Conservation (phyloP, 805 yeast species). For the Torulaspora franciscae region DNA sequence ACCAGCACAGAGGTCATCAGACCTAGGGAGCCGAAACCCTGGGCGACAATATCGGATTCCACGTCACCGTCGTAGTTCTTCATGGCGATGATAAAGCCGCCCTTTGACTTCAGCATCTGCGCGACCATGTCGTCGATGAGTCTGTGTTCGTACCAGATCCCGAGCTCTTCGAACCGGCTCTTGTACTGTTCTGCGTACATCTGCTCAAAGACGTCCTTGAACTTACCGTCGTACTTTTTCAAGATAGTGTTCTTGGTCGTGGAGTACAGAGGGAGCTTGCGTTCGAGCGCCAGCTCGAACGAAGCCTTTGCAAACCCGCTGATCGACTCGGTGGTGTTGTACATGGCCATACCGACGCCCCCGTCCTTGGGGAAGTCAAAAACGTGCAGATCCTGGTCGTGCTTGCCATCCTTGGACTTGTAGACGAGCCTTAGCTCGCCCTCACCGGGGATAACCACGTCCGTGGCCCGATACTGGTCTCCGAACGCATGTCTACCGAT, state of each 20-base stretch:
- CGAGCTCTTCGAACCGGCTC: slow-evolving; percentile 62
- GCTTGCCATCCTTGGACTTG: slow-evolving; percentile 49
- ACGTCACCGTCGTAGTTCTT: slow-evolving; percentile 98
- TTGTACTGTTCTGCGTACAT: slow-evolving; percentile 70
- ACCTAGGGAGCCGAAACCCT: slow-evolving; percentile 95
- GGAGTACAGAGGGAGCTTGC: slow-evolving; percentile 74
- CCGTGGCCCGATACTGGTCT: slow-evolving; percentile 94
- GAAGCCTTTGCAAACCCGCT: slow-evolving; percentile 89
- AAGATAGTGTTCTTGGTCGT: slow-evolving; percentile 93
- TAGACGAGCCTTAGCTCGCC: slow-evolving; percentile 76
- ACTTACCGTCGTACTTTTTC: slow-evolving; percentile 90
- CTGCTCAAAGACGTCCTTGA: slow-evolving; percentile 87
- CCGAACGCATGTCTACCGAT: slow-evolving; percentile 98
- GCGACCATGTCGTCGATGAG: slow-evolving; percentile 98
- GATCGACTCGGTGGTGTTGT: slow-evolving; percentile 90
- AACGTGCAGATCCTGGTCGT: slow-evolving; percentile 35
- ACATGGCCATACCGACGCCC: slow-evolving; percentile 84
- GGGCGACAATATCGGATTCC: slow-evolving; percentile 94
- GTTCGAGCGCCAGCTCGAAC: slow-evolving; percentile 77
- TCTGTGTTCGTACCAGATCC: slow-evolving; percentile 97
- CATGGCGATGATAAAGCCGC: slow-evolving; percentile 93
- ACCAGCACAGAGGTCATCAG: slow-evolving; percentile 95
- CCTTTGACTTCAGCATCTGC: slow-evolving; percentile 93
- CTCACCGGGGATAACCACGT: slow-evolving; percentile 69
- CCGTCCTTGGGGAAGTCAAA: slow-evolving; percentile 54